Evolutionary conservation across 2,329 filamentous ascomycete genomes (phyloP).

Genomic region (Xylariales sp.): DNA sequence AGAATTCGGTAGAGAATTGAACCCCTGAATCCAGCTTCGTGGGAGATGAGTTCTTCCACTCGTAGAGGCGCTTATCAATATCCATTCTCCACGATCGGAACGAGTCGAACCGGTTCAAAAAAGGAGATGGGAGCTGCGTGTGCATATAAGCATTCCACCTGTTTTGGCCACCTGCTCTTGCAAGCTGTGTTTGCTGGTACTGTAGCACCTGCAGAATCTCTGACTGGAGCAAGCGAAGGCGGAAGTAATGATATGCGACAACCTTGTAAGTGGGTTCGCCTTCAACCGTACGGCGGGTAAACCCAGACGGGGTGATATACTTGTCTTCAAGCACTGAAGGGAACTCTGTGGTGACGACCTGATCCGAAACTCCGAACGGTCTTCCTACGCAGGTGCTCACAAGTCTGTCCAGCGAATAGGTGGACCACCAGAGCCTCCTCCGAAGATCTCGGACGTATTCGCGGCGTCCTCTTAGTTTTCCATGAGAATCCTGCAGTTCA

Average conservation of each 20-base stretch:
- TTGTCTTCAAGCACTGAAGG: constrained; percentile 84
- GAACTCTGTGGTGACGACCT: constrained; percentile 93
- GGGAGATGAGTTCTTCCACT: constrained; percentile 84
- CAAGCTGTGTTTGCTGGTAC: constrained; percentile 81
- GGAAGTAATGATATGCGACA: constrained; percentile 89
- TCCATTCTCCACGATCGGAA: constrained; percentile 87
- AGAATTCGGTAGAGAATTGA: constrained; percentile 80
- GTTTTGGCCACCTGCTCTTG: constrained; percentile 62
- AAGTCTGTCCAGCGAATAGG: constrained; percentile 90
- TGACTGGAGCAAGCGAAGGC: constrained; percentile 81
- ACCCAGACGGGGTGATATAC: constrained; percentile 77
- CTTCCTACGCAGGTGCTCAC: constrained; percentile 91
- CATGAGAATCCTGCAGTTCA: constrained; percentile 23
- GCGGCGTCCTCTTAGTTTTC: constrained; percentile 60
- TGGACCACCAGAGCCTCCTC: constrained; percentile 92
- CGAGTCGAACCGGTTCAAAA: constrained; percentile 75
- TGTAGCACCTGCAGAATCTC: constrained; percentile 94
- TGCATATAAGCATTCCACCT: constrained; percentile 69
- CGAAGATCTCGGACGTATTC: constrained; percentile 85
- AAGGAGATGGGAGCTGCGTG: constrained; percentile 76
- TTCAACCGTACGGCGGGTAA: constrained; percentile 55
- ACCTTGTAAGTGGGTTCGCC: constrained; percentile 79
- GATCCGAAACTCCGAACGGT: constrained; percentile 92
- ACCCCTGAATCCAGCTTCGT: constrained; percentile 77
- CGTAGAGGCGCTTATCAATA: constrained; percentile 74